Conservation (phyloP, 352 stramenopile genomes). For the Globisporangium parvum region DNA sequence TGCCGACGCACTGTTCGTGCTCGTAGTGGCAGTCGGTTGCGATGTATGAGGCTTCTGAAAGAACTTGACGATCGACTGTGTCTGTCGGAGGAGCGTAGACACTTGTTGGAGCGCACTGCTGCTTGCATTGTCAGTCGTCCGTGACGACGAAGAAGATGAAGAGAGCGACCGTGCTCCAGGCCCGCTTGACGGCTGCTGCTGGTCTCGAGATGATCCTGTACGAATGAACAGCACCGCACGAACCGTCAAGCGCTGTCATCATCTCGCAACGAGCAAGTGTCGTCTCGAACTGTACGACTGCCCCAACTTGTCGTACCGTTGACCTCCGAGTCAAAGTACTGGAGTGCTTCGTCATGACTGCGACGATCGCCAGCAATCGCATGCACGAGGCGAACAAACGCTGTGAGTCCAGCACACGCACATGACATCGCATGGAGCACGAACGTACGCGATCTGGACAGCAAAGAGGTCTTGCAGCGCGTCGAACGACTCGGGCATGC, state of each 20-base stretch:
- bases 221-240: too few relatives aligned
- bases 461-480: constrained; percentile 27
- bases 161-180: too few relatives aligned
- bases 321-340: constrained; percentile 8
- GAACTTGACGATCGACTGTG: constrained; percentile 10
- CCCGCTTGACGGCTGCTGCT: too few relatives aligned
- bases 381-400: background rate
- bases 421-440: background rate
- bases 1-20: background rate
- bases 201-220: too few relatives aligned
- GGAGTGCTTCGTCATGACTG: constrained; percentile 6
- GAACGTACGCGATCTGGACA: constrained; percentile 32
- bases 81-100: background rate
- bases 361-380: background rate
- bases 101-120: background rate
- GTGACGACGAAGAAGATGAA: too few relatives aligned
- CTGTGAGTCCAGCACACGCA: background rate
- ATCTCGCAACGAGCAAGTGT: too few relatives aligned
- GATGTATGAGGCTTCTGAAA: background rate
- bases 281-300: too few relatives aligned
- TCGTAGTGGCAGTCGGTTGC: background rate
- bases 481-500: constrained; percentile 36
- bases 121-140: too few relatives aligned
- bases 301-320: too few relatives aligned
- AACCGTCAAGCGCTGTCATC: too few relatives aligned